Base-by-base conservation (phyloP, 345 rosid species). In the Populus alba region DNA sequence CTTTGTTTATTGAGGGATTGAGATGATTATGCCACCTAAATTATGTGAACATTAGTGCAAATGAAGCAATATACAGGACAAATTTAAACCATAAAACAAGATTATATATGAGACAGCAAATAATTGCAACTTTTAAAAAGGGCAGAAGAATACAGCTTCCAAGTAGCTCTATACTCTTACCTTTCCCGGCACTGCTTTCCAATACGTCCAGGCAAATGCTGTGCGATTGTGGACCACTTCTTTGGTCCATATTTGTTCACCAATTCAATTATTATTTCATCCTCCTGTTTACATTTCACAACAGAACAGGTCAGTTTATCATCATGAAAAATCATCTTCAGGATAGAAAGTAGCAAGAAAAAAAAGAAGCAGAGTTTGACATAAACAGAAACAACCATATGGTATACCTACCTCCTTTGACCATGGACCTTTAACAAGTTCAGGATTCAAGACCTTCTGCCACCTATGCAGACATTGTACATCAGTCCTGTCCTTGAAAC, bases 391-490 rank as follows among this genome's bases (percentile, higher is more conserved):
- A 59, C 72, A 78, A 71, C 66, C 8, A 77, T 9, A 41, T 37
- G 35, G 83, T 57, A 70, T 90, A 96, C 99, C 97, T 90, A 96
- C 99, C 97, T 96, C 98, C 83, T 94, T 97, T 12, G 99, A 94
- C 99, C 99, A 97, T 16, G 99, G 99, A 23, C 98, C 99, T 92
- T 97, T 97, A 57, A 97, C 94, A 75, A 97, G 96, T 79, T 97
- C 99, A 47, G 99, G 99, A 83, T 97, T 91, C 83, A 97, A 88
- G 83, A 97, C 99, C 89, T 97, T 97, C 88, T 97, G 99, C 99
- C 99, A 97, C 85, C 99, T 89, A 87, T 97, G 99, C 49, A 97
- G 90, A 89, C 99, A 97, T 77, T 97, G 99, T 71, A 97, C 99
- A 90, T 97, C 99, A 61, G 99, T 94, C 78, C 98, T 91, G 68